Conservation (phyloP, 2,329 filamentous ascomycete genomes). For the Ophiostoma novo-ulmi region DNA sequence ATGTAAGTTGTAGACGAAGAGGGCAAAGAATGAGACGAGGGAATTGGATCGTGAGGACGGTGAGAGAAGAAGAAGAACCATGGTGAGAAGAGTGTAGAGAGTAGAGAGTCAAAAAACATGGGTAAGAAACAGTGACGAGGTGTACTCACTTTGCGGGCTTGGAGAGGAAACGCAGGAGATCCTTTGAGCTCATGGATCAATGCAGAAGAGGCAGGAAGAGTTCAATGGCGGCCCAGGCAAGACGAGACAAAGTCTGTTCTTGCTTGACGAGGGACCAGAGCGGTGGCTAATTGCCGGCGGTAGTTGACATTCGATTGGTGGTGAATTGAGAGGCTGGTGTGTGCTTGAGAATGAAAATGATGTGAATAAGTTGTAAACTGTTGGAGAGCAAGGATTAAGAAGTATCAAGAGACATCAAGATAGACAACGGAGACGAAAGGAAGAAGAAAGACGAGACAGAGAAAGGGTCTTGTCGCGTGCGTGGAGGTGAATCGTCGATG, state of each 20-base stretch:
- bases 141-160: constrained; percentile 81
- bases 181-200: constrained; percentile 83
- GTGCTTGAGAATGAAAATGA: not conserved
- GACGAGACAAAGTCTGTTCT: constrained; percentile 12
- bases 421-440: not conserved
- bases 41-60: constrained; percentile 9
- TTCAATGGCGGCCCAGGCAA: constrained; percentile 10
- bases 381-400: not conserved
- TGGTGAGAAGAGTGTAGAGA: not conserved
- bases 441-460: not conserved
- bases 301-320: constrained; percentile 11
- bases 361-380: not conserved
- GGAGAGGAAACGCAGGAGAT: constrained; percentile 87
- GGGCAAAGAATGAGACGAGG: not conserved
- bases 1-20: not conserved
- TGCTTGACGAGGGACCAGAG: constrained; percentile 10
- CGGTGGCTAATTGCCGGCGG: constrained; percentile 14
- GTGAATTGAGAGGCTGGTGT: not conserved
- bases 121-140: not conserved
- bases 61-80: not conserved
- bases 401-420: not conserved
- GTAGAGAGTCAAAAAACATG: not conserved
- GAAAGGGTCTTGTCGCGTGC: constrained; percentile 14
- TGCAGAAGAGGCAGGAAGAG: constrained; percentile 20
- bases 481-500: constrained; percentile 14